A percentile compares a stretch with the other conserved stretches of the same genome.
Conservation (phyloP, 768 basidiomycete species). For the Boletales sp. region DNA sequence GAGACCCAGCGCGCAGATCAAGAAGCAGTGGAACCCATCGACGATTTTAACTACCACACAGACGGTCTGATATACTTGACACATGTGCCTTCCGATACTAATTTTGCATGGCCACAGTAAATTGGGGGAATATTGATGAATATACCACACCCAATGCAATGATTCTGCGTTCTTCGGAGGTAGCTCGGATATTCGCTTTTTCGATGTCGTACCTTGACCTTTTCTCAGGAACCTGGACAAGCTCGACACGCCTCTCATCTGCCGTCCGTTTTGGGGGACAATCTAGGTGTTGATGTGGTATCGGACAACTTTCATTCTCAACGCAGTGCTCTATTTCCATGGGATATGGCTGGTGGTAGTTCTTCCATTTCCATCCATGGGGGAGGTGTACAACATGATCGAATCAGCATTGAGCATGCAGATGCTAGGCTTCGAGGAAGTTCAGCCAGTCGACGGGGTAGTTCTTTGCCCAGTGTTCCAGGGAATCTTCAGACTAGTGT, state of each 20-base stretch:
- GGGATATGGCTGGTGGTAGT: conserved; percentile 76
- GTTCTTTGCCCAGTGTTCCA: conserved; percentile 51
- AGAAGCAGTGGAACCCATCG: conserved; percentile 2
- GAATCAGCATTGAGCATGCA: conserved; percentile 47
- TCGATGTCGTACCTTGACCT: conserved; percentile 10
- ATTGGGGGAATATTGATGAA: conserved; percentile 19
- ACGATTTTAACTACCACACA: conserved; percentile 23
- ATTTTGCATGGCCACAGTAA: conserved; percentile 16
- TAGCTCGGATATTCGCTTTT: conserved; percentile 27
- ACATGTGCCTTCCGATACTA: conserved; percentile 2
- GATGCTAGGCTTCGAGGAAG: conserved; percentile 54
- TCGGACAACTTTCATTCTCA: conserved; percentile 50
- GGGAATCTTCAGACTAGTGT: conserved; percentile 40
- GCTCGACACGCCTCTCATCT: conserved; percentile 68
- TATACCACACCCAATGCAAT: conserved; percentile 10
- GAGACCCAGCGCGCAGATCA: conserved; percentile 15
- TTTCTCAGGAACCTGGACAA: conserved; percentile 76
- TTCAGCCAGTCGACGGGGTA: conserved; percentile 53
- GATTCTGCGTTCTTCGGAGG: conserved; percentile 59
- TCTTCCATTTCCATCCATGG: conserved; percentile 45
- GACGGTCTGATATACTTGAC: conserved; percentile 15
- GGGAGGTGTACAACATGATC: conserved; percentile 36
- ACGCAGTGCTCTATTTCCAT: conserved; percentile 71
- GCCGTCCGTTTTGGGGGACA: conserved; percentile 46
- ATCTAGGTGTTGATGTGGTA: conserved; percentile 46